A percentile compares a stretch with the other conserved stretches of the same genome.
phyloP scores from a whole-genome alignment of 1,284 basidiomycete species.

The Rugosomyces carneus region DNA sequence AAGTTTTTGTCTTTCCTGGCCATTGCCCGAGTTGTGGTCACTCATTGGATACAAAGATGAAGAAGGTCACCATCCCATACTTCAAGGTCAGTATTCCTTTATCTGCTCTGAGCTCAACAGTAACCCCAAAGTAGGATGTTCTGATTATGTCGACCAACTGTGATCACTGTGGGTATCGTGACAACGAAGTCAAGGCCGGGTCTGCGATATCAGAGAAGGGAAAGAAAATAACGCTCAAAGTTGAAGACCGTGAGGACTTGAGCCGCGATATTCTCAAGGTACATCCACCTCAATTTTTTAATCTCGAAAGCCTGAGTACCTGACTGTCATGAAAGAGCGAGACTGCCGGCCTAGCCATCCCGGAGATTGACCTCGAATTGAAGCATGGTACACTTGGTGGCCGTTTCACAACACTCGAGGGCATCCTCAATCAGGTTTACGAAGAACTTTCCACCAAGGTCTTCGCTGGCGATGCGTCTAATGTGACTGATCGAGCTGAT shows the following conservation, averaged over 20 bases:
- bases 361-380: conserved; percentile 92
- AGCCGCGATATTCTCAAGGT: conserved; percentile 92
- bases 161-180: conserved; percentile 89
- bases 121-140: conserved; percentile 59
- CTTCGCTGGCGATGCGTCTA: conserved; percentile 74
- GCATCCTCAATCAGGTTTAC: conserved; percentile 91
- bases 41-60: conserved; percentile 85
- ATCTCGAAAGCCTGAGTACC: background rate
- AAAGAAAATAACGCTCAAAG: conserved; percentile 83
- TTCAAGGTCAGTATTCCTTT: conserved; percentile 70
- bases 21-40: conserved; percentile 88
- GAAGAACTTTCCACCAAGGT: conserved; percentile 92
- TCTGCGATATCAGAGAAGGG: conserved; percentile 83
- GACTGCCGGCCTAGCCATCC: conserved; percentile 85
- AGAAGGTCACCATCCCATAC: conserved; percentile 95
- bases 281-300: background rate
- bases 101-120: background rate
- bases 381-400: conserved; percentile 94
- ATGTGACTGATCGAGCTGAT: conserved; percentile 40
- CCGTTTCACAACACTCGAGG: conserved; percentile 97
- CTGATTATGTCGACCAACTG: conserved; percentile 99
- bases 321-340: conserved; percentile 58
- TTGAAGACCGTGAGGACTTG: conserved; percentile 93
- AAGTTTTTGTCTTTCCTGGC: conserved; percentile 87
- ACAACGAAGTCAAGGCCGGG: conserved; percentile 97